A percentile compares a stretch with the other conserved stretches of the same genome.
Evolutionary conservation across 2,329 filamentous ascomycete genomes (phyloP).

Genomic region (Diaporthe caulivora): DNA sequence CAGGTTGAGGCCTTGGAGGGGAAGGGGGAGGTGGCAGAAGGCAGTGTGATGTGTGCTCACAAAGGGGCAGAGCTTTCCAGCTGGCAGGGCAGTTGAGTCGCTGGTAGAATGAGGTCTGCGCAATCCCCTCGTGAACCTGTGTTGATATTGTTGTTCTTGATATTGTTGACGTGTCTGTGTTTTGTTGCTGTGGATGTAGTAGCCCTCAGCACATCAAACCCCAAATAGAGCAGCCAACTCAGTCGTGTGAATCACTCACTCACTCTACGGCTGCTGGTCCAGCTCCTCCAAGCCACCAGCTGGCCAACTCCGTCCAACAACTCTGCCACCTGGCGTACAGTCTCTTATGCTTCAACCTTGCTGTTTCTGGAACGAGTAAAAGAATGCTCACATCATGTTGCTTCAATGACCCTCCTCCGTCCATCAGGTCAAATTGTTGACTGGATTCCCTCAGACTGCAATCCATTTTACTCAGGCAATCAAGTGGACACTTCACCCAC

Average conservation of each 20-base stretch:
- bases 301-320: neutral
- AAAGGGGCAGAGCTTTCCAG: neutral
- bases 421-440: too few species aligned
- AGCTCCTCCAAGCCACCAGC: slow-evolving; percentile 3
- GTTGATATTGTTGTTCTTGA: neutral
- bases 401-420: neutral
- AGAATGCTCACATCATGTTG: neutral
- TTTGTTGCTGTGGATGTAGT: slow-evolving; percentile 2
- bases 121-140: neutral
- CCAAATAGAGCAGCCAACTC: neutral
- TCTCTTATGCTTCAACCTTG: neutral
- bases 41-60: neutral
- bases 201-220: neutral
- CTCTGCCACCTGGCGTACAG: neutral
- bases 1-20: neutral
- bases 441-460: neutral
- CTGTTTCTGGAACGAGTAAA: neutral
- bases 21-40: neutral
- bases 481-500: too few species aligned
- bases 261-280: neutral
- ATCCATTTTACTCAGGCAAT: neutral
- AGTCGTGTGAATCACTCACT: neutral
- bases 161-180: slow-evolving; percentile 8
- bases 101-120: neutral
- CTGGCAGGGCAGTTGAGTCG: neutral